Conservation (phyloP, 2,329 filamentous ascomycete species). For the Ascochyta koolunga region DNA sequence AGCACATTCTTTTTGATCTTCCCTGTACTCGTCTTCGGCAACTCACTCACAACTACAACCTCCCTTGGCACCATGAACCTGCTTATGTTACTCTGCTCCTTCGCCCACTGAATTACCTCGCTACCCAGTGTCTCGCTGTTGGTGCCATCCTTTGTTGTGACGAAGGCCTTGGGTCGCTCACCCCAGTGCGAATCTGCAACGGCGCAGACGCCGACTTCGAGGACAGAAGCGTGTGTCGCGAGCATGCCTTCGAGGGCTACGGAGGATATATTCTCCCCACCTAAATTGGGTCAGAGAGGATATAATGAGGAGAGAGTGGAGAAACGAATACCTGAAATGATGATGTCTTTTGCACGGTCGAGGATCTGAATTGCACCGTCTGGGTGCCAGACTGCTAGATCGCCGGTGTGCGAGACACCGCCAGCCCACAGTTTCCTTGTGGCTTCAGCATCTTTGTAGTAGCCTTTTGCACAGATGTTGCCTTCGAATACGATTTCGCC, state of each 20-base stretch:
- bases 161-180: constrained; percentile 91
- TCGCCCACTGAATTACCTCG: constrained; percentile 86
- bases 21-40: constrained; percentile 96
- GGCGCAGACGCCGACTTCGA: constrained; percentile 90
- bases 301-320: not conserved
- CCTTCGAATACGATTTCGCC: constrained; percentile 86
- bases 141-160: constrained; percentile 71
- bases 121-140: constrained; percentile 65
- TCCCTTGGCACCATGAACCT: constrained; percentile 84
- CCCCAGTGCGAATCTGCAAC: constrained; percentile 92
- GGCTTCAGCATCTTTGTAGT: constrained; percentile 87
- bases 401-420: constrained; percentile 85
- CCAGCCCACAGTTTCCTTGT: constrained; percentile 87
- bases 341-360: constrained; percentile 96
- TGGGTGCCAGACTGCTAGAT: constrained; percentile 89
- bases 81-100: constrained; percentile 78
- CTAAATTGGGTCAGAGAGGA: constrained; percentile 51
- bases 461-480: constrained; percentile 90
- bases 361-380: constrained; percentile 92
- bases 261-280: constrained; percentile 95
- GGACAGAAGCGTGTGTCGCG: constrained; percentile 82
- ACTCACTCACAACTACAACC: constrained; percentile 79
- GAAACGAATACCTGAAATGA: constrained; percentile 76
- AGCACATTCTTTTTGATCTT: constrained; percentile 96
- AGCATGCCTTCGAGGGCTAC: constrained; percentile 91